Evolutionary conservation across 2,329 filamentous ascomycete species (phyloP).

Genomic region (Helminthosporium solani): DNA sequence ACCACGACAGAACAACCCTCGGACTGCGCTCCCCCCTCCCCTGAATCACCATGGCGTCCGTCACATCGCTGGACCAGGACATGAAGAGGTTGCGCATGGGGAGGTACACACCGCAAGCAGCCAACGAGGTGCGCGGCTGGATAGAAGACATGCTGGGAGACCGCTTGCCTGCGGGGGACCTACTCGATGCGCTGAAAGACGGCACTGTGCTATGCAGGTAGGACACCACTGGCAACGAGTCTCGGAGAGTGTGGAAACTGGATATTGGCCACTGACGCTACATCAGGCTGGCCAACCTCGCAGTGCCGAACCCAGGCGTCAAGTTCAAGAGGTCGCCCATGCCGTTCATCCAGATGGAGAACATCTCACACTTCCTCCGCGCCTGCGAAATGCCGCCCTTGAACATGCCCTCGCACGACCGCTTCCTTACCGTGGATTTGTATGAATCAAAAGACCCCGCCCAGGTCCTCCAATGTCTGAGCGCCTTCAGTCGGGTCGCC

Average conservation of each 20-base stretch:
- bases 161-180: slow-evolving; percentile 68
- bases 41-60: slow-evolving; percentile 78
- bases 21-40: too few relatives aligned
- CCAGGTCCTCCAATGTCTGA: slow-evolving; percentile 89
- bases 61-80: slow-evolving; percentile 91
- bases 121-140: slow-evolving; percentile 81
- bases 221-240: slow-evolving; percentile 28
- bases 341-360: slow-evolving; percentile 99
- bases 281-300: slow-evolving; percentile 76
- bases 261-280: too few relatives aligned
- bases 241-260: too few relatives aligned
- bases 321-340: slow-evolving; percentile 90
- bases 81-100: slow-evolving; percentile 89
- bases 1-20: too few relatives aligned
- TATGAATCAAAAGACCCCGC: slow-evolving; percentile 95
- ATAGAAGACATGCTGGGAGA: slow-evolving; percentile 80
- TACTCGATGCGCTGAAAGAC: slow-evolving; percentile 85
- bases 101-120: slow-evolving; percentile 88
- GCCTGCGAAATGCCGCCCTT: slow-evolving; percentile 84
- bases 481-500: slow-evolving; percentile 86
- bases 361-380: slow-evolving; percentile 92
- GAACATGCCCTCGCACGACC: slow-evolving; percentile 87
- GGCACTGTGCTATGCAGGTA: slow-evolving; percentile 92
- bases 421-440: slow-evolving; percentile 94
- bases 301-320: slow-evolving; percentile 72